Evolutionary conservation across 208 protist species (phyloP), one percentile per base, ranked within the genome.

Genomic region (Phytomonas francai): DNA sequence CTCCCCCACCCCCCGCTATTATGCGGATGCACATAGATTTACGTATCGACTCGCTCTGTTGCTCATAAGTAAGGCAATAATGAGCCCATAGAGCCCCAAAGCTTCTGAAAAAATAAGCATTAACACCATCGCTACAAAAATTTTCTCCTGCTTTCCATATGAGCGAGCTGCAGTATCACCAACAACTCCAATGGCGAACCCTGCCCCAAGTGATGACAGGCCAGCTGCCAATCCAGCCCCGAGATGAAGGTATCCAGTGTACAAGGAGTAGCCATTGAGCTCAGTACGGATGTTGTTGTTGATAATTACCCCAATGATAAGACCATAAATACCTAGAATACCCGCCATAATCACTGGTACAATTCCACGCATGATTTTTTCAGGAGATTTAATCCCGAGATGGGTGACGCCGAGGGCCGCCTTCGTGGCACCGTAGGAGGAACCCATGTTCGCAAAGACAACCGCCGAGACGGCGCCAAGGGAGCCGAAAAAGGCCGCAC

Each of bases 21-120:
- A 72, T 59, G 61, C 65, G 58, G 29, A 56, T 19, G 73, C 78
- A 78, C 85, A 91, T 16, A 95, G 70, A 59, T 83, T 72, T 14
- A 73, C 78, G 80, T 93, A 94, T 33, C 89, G 75, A 69, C 90
- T 94, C 19, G 89, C 88, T 67, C 92, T 83, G 73, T 95, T 94
- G 75, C 94, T 96, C 86, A 96, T 94, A 29, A 96, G 80, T 27
- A 99, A 76, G 65, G 96, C 97, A 70, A 99, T 97, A 78, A 99
- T 99, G 66, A 99, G 90, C 60, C 98, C 98, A 79, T 99, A 98
- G 4, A 99, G 74, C 68, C 96, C 99, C 14, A 99, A 88, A 66
- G 98, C 98, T 87, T 99, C 99, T 27, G 97, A 98, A 83, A 99
- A 99, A 90, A 99, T 99, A 49, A 99, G 97, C 88, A 99, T 99